phyloP scores from a whole-genome alignment of 768 basidiomycete species.

The Boletus insuetus region DNA sequence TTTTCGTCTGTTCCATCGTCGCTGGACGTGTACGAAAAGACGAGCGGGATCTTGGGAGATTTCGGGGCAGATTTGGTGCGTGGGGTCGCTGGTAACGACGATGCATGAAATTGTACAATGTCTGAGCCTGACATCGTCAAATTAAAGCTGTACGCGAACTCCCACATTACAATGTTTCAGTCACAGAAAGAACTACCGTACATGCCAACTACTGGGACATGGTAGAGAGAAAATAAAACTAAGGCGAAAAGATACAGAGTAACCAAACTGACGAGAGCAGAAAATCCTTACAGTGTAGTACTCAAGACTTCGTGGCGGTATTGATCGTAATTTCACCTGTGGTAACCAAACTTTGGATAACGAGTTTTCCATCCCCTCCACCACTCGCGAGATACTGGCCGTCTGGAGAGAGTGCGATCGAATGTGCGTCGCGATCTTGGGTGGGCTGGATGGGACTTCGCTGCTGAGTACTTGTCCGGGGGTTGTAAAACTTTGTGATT shows the following conservation, averaged over 20 bases:
- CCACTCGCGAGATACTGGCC: background rate
- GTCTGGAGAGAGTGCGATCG: slow-evolving; percentile 4
- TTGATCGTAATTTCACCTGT: background rate
- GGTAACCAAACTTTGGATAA: background rate
- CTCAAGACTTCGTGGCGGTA: background rate
- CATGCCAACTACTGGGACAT: no score
- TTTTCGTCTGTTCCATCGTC: slow-evolving; percentile 87
- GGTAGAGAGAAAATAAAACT: no score
- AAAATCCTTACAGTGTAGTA: background rate
- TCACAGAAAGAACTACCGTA: no score
- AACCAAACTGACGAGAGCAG: no score
- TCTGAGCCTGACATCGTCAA: slow-evolving; percentile 16
- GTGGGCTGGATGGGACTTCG: background rate
- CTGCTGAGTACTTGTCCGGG: background rate
- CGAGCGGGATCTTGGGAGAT: slow-evolving; percentile 44
- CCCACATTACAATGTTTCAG: no score
- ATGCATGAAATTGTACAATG: slow-evolving; percentile 19
- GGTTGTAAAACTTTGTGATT: background rate
- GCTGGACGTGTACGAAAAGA: slow-evolving; percentile 69
- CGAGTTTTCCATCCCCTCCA: background rate
- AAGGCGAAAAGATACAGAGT: no score
- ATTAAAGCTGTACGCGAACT: no score
- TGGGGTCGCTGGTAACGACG: slow-evolving; percentile 10
- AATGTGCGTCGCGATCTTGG: slow-evolving; percentile 2
- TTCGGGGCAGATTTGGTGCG: slow-evolving; percentile 52